Base-by-base conservation (phyloP, 331 rosid genomes). In the Malus hybrid region DNA sequence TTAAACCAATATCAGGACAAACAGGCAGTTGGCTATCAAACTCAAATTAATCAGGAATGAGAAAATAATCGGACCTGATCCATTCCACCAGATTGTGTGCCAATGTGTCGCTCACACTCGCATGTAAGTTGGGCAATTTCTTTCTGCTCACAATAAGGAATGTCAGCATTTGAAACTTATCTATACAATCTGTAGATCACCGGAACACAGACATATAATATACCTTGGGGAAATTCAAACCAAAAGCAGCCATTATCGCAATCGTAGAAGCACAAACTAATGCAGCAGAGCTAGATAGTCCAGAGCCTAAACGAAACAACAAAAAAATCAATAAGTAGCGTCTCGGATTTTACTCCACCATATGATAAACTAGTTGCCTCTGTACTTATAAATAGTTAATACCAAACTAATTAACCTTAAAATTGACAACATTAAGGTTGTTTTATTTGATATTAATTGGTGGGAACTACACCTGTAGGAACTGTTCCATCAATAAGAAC, bases 51-150 rank as follows among this genome's bases (percentile, higher is more conserved):
- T 5, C 4, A 0, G 4, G 16, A 29, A 55, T 39, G 29, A 56
- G 28, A 69, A 29, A 79, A 31, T 74, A 54, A 69, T 69, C 32
- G 7, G 65, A 92, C 99, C 96, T 95, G 99, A 86, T 95, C 99
- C 99, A 92, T 95, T 78, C 99, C 97, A 65, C 99, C 97, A 62
- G 99, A 87, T 81, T 95, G 97, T 20, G 97, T 95, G 63, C 99
- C 99, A 67, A 95, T 85, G 77, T 95, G 93, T 28, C 87, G 91
- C 81, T 95, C 99, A 84, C 99, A 90, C 1, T 88, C 93, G 28
- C 99, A 92, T 6, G 99, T 92, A 71, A 95, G 88, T 81, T 92
- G 96, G 36, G 99, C 97, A 76, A 95, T 60, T 70, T 87, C 99
- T 90, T 90, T 92, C 99, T 95, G 97, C 69, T 64, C 67, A 80